Percentiles rank a stretch among this genome's conserved stretches.
These are phyloP conservation scores for Lycium barbarum DNA, from an alignment of 257 asterid genomes.

Conservation along the genomic window DNA sequence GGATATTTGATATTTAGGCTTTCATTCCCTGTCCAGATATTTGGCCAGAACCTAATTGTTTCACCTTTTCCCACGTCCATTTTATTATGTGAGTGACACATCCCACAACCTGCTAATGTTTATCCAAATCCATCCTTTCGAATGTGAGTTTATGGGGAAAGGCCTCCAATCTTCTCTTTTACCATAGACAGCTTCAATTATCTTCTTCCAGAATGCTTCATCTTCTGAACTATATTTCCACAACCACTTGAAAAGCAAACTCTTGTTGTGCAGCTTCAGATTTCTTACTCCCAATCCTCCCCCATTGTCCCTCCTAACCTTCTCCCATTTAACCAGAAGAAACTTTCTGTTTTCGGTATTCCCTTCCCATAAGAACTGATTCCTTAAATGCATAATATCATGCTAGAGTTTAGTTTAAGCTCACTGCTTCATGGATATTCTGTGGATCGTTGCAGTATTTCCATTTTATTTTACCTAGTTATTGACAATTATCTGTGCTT, in stretches of 20 bases:
- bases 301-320: background rate
- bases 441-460: conserved; percentile 5
- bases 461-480: conserved; percentile 7
- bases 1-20: conserved; percentile 3
- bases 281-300: background rate
- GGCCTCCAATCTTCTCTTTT: conserved; percentile 11
- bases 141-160: background rate
- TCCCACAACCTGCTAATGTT: background rate
- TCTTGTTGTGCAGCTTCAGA: background rate
- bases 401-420: conserved; percentile 21
- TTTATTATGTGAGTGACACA: background rate
- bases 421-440: conserved; percentile 8
- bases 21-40: background rate
- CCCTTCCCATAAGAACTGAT: background rate
- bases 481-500: conserved; percentile 31
- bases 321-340: conserved; percentile 2
- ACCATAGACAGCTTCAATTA: conserved; percentile 20
- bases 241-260: conserved; percentile 3
- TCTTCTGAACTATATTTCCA: conserved; percentile 13
- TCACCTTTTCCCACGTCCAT: background rate
- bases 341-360: background rate
- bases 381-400: conserved; percentile 24
- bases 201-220: background rate
- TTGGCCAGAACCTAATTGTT: background rate
- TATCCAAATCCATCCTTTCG: background rate